Percentiles rank a stretch among this genome's conserved stretches.
Conservation (phyloP, 2,329 filamentous ascomycete species). For the Penicillium sp. region DNA sequence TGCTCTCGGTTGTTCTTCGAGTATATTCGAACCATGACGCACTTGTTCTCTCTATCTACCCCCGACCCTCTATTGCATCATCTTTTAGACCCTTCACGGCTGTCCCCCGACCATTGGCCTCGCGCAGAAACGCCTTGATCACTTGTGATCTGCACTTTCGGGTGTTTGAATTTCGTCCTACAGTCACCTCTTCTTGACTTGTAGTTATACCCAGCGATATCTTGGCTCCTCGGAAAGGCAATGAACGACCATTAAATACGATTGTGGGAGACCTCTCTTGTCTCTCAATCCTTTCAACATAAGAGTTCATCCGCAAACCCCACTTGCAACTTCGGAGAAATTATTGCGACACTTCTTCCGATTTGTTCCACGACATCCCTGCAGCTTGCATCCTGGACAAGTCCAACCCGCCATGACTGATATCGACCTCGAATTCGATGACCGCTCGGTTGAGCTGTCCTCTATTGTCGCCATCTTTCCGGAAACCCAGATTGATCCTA, state of each 20-base stretch:
- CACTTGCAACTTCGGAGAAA: conserved; percentile 1
- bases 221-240: conserved; percentile 1
- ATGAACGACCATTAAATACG: neutral
- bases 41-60: conserved; percentile 28
- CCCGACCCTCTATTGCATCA: conserved; percentile 29
- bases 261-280: conserved; percentile 1
- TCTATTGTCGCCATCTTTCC: conserved; percentile 64
- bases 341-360: neutral
- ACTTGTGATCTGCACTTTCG: neutral
- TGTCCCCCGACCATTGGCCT: conserved; percentile 14
- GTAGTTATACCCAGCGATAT: neutral
- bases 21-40: conserved; percentile 36
- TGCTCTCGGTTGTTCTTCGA: conserved; percentile 4
- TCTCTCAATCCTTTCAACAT: neutral
- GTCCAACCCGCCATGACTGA: conserved; percentile 37
- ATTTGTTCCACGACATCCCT: neutral
- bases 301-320: neutral
- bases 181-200: neutral
- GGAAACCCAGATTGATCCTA: conserved; percentile 55
- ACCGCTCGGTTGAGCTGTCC: conserved; percentile 60
- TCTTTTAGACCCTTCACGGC: conserved; percentile 26
- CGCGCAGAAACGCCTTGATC: conserved; percentile 15
- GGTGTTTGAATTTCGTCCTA: neutral
- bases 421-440: conserved; percentile 48
- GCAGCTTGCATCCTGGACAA: too few relatives aligned